Evolutionary conservation across 2,329 filamentous ascomycete species (phyloP), one percentile per base, ranked within the genome.

Genomic region (Claviceps arundinis): DNA sequence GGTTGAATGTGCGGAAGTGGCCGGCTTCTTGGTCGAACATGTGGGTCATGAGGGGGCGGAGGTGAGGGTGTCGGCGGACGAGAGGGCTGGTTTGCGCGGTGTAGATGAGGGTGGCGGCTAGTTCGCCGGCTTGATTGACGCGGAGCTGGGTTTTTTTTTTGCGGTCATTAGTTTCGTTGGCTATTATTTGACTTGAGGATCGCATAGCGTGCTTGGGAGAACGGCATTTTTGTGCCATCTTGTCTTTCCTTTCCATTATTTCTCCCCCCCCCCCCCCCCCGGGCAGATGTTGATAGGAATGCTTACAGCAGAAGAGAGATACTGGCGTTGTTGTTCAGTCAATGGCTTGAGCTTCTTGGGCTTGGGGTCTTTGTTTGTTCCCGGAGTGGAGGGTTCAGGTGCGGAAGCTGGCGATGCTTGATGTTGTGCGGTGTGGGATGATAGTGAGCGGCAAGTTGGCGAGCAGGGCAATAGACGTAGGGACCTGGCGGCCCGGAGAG

Each of bases 21-120:
- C 82, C 85, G 13, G 81, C 89, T 73, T 98, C 93, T 67, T 98
- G 93, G 62, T 93, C 88, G 73, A 95, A 90, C 93, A 98, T 98
- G 76, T 97, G 93, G 61, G 84, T 81, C 89, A 98, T 95, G 37
- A 97, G 72, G 0, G 89, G 85, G 6, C 88, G 84, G 17, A 98
- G 82, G 64, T 95, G 87, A 1, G 93, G 91, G 65, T 96, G 84
- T 4, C 84, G 80, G 58, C 80, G 78, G 52, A 89, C 75, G 50
- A 97, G 72, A n/a, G 84, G 80, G 0, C 90, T 89, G 1, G 82
- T 91, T 68, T 98, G 93, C 2, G 88, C 84, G 1, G 81, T 82
- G 73, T 97, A 98, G 68, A 98, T 98, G 52, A 95, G 80, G 26
- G 88, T 91, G 34, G 93, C 93, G 51, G 93, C 93, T n/a, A 98